phyloP scores from a whole-genome alignment of 352 stramenopile species.

The Globisporangium nodosum region DNA sequence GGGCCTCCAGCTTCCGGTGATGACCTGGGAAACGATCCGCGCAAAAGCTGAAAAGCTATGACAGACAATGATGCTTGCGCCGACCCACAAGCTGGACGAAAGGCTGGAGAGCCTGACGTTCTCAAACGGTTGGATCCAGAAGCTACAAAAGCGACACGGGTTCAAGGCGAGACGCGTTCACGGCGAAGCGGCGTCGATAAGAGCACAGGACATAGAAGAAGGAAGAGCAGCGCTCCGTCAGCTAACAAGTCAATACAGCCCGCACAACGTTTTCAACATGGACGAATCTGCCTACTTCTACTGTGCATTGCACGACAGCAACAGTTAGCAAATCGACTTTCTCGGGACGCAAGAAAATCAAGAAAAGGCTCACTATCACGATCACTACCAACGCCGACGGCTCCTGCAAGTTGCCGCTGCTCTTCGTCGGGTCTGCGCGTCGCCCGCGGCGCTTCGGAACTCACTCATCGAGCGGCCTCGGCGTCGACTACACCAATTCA shows the following conservation, averaged over 20 bases:
- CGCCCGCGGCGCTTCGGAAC: constrained; percentile 1
- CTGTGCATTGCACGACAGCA: neutral
- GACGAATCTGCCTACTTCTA: constrained; percentile 3
- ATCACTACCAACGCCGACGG: constrained; percentile 2
- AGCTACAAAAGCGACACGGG: constrained; percentile 1
- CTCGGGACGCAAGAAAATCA: neutral
- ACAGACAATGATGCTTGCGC: neutral
- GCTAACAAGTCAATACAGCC: constrained; percentile 2
- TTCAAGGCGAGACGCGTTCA: constrained; percentile 2
- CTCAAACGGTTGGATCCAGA: constrained; percentile 5
- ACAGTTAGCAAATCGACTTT: neutral
- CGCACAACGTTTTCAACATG: constrained; percentile 11
- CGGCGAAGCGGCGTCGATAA: constrained; percentile 1
- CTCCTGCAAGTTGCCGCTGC: neutral
- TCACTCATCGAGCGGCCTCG: neutral
- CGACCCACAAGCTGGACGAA: neutral
- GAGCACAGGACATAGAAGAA: neutral
- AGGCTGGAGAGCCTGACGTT: constrained; percentile 1
- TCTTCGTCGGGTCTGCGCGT: neutral
- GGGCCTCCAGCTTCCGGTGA: neutral
- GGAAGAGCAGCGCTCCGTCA: neutral
- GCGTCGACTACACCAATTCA: constrained; percentile 1
- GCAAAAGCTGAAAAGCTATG: constrained; percentile 1
- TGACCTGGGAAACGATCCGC: neutral
- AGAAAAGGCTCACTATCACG: neutral